These are phyloP conservation scores for Aspergillus sp. DNA, from an alignment of 2,329 filamentous ascomycete genomes.

Conservation along the genomic window DNA sequence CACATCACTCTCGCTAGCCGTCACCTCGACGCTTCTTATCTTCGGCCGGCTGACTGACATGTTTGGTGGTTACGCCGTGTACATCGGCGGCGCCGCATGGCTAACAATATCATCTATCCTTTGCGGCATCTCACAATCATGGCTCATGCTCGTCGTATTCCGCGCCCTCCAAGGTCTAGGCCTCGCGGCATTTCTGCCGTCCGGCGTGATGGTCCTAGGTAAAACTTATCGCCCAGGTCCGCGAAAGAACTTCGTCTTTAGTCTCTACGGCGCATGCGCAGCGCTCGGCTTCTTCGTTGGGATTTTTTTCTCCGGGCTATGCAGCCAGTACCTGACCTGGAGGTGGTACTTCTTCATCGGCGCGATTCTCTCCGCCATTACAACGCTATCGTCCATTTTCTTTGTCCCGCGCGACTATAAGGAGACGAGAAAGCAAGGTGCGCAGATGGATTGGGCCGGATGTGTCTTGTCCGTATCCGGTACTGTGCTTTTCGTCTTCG, in stretches of 20 bases:
- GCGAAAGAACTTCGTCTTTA: conserved; percentile 70
- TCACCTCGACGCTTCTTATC: conserved; percentile 53
- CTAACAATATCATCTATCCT: conserved; percentile 71
- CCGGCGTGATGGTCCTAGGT: conserved; percentile 69
- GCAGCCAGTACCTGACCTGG: conserved; percentile 61
- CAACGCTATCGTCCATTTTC: conserved; percentile 49
- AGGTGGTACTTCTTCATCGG: conserved; percentile 73
- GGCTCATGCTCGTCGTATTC: conserved; percentile 73
- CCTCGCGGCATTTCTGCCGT: conserved; percentile 71
- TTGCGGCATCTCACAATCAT: conserved; percentile 69
- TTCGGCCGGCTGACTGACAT: conserved; percentile 65
- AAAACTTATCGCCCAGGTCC: conserved; percentile 69
- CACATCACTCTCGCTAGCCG: conserved; percentile 56
- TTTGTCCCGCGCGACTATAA: conserved; percentile 52
- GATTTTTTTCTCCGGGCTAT: conserved; percentile 67
- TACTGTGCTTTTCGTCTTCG: conserved; percentile 72
- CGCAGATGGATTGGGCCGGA: conserved; percentile 72
- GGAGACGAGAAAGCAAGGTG: conserved; percentile 40
- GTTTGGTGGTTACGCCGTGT: conserved; percentile 66
- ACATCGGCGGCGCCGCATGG: conserved; percentile 67
- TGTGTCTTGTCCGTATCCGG: conserved; percentile 65
- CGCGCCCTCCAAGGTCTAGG: conserved; percentile 76
- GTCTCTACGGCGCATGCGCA: conserved; percentile 59
- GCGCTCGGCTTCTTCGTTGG: conserved; percentile 58
- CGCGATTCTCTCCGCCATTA: conserved; percentile 56